Conservation (phyloP, 2,329 filamentous ascomycete species). For the Monosporascus sp. region DNA sequence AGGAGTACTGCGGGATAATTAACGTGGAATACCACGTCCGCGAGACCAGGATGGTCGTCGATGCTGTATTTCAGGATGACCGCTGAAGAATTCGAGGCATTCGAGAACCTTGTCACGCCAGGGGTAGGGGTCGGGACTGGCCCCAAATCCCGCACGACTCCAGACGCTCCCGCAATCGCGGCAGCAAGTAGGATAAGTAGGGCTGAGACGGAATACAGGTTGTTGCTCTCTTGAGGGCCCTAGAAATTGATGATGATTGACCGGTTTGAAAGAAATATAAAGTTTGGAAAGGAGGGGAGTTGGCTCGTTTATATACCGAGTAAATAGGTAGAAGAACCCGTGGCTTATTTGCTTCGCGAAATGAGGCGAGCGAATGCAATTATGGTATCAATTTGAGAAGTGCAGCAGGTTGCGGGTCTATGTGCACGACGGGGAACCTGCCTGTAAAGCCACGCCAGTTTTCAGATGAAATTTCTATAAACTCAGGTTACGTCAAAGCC, state of each 20-base stretch:
- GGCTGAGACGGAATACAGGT: slow-evolving; percentile 5
- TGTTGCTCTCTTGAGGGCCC: background rate
- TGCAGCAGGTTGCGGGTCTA: no score
- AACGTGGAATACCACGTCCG: background rate
- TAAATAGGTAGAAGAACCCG: background rate
- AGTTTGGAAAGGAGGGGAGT: background rate
- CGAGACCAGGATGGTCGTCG: slow-evolving; percentile 15
- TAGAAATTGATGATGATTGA: background rate
- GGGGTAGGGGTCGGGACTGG: background rate
- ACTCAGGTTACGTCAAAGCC: no score
- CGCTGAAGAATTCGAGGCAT: background rate
- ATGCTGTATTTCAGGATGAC: background rate
- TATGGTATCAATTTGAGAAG: no score
- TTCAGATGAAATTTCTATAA: no score
- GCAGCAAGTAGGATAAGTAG: background rate
- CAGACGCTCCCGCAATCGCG: background rate
- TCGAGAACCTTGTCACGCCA: no score
- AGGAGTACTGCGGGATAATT: slow-evolving; percentile 26
- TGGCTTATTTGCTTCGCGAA: no score
- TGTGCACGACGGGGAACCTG: no score
- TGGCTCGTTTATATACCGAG: no score
- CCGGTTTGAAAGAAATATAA: background rate
- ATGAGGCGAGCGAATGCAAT: no score
- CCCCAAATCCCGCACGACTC: background rate
- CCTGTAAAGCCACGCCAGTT: no score